These are phyloP conservation scores for Russula sp. DNA, from an alignment of 768 basidiomycete species.

Conservation along the genomic window DNA sequence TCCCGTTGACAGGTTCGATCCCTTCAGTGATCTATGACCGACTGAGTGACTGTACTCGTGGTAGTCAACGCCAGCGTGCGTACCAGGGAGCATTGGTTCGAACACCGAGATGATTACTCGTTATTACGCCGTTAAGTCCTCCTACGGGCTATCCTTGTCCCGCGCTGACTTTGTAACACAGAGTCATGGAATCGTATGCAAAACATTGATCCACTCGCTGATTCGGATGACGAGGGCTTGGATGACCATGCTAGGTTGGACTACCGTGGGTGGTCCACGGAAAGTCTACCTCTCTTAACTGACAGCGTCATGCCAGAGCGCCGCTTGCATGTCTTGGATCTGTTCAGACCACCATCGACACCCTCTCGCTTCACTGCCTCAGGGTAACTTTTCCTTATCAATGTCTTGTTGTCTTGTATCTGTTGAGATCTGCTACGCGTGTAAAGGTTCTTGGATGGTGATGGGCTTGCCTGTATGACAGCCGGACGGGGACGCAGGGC, in stretches of 20 bases:
- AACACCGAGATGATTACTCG: conserved; percentile 26
- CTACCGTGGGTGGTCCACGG: conserved; percentile 44
- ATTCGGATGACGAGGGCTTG: conserved; percentile 65
- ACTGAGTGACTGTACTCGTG: background rate
- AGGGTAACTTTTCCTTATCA: background rate
- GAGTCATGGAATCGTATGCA: conserved; percentile 68
- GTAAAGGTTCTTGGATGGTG: conserved; percentile 3
- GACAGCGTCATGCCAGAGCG: conserved; percentile 12
- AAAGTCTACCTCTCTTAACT: background rate
- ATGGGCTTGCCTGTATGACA: background rate
- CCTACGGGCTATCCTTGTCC: background rate
- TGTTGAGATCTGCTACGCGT: background rate
- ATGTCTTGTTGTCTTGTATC: background rate
- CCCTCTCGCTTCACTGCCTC: conserved; percentile 12
- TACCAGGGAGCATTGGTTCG: conserved; percentile 9
- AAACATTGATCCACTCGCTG: conserved; percentile 55
- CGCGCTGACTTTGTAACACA: conserved; percentile 27
- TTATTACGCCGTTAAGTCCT: conserved; percentile 38
- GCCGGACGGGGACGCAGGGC: background rate
- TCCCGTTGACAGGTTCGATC: conserved; percentile 17
- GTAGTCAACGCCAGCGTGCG: conserved; percentile 17
- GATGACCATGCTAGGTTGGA: conserved; percentile 59
- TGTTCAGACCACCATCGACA: conserved; percentile 10
- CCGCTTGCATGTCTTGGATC: conserved; percentile 19
- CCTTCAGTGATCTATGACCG: background rate